A percentile compares a stretch with the other conserved stretches of the same genome.
phyloP scores from a whole-genome alignment of 148 eudicot species.

The Mesembryanthemum crystallinum region DNA sequence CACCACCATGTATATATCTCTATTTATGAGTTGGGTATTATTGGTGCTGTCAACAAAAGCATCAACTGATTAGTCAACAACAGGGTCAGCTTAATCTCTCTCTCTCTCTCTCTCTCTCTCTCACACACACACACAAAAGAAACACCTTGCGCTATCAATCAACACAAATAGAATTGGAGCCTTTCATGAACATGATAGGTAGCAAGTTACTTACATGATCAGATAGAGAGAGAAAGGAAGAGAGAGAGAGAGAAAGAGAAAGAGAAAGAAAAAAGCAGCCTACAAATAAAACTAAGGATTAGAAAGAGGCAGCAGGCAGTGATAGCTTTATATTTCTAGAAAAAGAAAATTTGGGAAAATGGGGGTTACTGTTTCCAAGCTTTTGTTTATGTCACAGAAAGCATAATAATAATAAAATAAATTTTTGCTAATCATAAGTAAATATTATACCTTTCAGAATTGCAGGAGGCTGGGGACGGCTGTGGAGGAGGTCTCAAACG shows the following conservation, averaged over 20 bases:
- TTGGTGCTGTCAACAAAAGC: not conserved
- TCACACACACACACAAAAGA: slow-evolving; percentile 4
- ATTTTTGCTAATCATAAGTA: not conserved
- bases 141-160: slow-evolving; percentile 2
- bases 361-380: slow-evolving; percentile 3
- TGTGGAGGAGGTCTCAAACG: slow-evolving; percentile 38
- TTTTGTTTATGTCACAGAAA: not conserved
- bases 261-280: not conserved
- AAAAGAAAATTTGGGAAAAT: not conserved
- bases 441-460: slow-evolving; percentile 38
- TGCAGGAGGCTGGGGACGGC: slow-evolving; percentile 21
- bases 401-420: not conserved
- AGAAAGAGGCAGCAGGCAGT: not conserved
- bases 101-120: too few species aligned
- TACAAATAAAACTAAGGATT: slow-evolving; percentile 1
- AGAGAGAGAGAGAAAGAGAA: slow-evolving; percentile 11
- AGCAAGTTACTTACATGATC: too few species aligned
- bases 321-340: not conserved
- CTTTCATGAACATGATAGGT: slow-evolving; percentile 1
- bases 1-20: not conserved
- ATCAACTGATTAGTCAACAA: not conserved
- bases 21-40: not conserved
- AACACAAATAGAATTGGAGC: not conserved
- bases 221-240: too few species aligned
- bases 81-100: slow-evolving; percentile 1